Evolutionary conservation across 805 yeast genomes (phyloP), one percentile per base, ranked within the genome.

Genomic region (Barnettozyma botsteinii): DNA sequence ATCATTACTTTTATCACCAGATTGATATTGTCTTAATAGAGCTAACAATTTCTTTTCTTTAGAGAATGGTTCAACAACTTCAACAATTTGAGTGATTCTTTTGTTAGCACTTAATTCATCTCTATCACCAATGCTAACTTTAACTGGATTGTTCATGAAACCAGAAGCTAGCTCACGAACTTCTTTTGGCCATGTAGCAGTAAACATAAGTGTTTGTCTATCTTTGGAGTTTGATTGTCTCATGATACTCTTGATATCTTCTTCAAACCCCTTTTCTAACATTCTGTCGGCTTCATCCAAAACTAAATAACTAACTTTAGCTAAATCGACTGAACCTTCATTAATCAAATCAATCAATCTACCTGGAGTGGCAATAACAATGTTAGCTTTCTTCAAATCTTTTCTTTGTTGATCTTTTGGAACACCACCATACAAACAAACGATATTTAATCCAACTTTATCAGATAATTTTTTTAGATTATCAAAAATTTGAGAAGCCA

Each of bases 161-260:
- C 83, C 75, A 15, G 79, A 59, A 8, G 98, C 98, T 47, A 93
- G 72, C 48, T 87, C 94, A 58, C 98, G 81, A 26, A 93, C 98
- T 66, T 91, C 95, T 54, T 85, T 85, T n/a, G 99, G 99, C 98
- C 98, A 93, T 1, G 99, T 93, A n/a, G 99, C 99, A 9, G 98
- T 91, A 66, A 93, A 93, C 98, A 93, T 93, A 48, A 93, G 72
- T 0, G 98, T 93, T 65, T 91, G 98, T 67, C 98, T 72, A 20
- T 62, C 59, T 4, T 56, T 38, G 24, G 64, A 56, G 19, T 74
- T 68, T 13, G 86, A 72, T 42, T 70, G 67, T 33, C 81, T 75
- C 58, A 93, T 78, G 49, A 93, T 87, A 48, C 73, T 70, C 60
- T 85, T 87, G 58, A 93, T 91, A 64, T 91, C 98, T 60, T 91